Base-by-base conservation (phyloP, 2,329 filamentous ascomycete genomes). In the Aspergillus terreus region DNA sequence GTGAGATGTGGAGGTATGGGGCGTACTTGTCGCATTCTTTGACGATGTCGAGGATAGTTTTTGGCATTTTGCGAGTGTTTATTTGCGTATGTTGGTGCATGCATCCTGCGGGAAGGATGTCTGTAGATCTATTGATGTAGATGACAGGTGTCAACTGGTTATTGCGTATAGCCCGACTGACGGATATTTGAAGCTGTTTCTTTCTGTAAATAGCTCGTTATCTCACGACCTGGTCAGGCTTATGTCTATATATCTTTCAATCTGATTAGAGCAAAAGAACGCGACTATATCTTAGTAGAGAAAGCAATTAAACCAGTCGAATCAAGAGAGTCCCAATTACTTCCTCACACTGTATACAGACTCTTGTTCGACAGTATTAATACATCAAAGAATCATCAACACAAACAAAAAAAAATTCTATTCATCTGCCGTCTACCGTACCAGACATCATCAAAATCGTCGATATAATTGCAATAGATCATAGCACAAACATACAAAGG, bases 371-470 rank as follows among this genome's bases (percentile, higher is more conserved):
- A 30, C 27, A 30, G 27, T 11, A 30, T 30, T 30, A 30, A 30
- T 30, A 30, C 27, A 30, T 30, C 27, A 30, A 38, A n/a, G n/a
- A 38, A 23, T 23, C 4, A 6, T 23, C 35, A 23, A 19, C 14
- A 42, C 6, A 42, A 2, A 42, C 15, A 36, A 35, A 43, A 44
- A n/a, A 23, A 30, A 2, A 49, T 27, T 21, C 32, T 49, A 40
- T 44, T 41, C 38, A 43, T 49, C 46, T 49, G 47, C 38, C 32
- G 4, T 42, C 40, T 42, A 42, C 40, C 40, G 40, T 38, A n/a
- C 15, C 15, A n/a, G 15, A 21, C 40, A 42, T 42, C 40, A 23
- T 42, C 40, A 42, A 42, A 23, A 15, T 42, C 40, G 40, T 25
- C 19, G 40, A 42, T 12, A 42, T 21, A 42, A 49, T 23, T n/a